Base-by-base conservation (phyloP, 2,329 filamentous ascomycete species). In the Camillea tinctor region DNA sequence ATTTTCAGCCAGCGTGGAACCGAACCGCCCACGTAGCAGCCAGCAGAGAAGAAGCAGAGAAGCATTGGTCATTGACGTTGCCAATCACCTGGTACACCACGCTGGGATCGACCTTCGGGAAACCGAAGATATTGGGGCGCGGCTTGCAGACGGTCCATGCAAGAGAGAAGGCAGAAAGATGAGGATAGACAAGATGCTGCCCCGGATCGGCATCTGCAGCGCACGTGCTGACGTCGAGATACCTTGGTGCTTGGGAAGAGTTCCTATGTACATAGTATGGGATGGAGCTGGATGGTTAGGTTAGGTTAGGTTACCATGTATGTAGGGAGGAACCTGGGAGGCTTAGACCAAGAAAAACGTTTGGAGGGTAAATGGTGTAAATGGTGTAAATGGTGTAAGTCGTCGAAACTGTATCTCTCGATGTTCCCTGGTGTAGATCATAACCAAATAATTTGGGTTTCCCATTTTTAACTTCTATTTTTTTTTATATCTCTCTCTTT, bases 171-270 rank as follows among this genome's bases (percentile, higher is more conserved):
- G 11, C 17, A 24, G 22, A 51, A 40, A 50, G 30, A 44, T 44
- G 23, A 50, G 36, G 36, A 36, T 51, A 4, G 26, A 50, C 40
- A 20, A 50, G 23, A 19, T 21, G 17, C 49, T 36, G 22, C 30
- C 55, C 56, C 55, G 55, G 57, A 64, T 63, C 59, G 54, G 53
- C 52, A 21, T 23, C 24, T 51, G 44, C 40, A 49, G 48, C 52
- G 58, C 52, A 52, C 58, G 60, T 54, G 56, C 52, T 30, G 54
- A 59, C 44, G 59, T 55, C 53, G 59, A 59, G 50, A 62, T 59
- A 56, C 26, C 26, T 30, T 60, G 59, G n/a, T n/a, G n/a, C n/a
- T n/a, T n/a, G n/a, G n/a, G n/a, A n/a, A n/a, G n/a, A n/a, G n/a
- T n/a, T n/a, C n/a, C n/a, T n/a, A n/a, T n/a, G n/a, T n/a, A n/a